Percentiles rank a stretch among this genome's conserved stretches.
Conservation (phyloP, 2,329 filamentous ascomycete genomes). For the Sporothrix brasiliensis region DNA sequence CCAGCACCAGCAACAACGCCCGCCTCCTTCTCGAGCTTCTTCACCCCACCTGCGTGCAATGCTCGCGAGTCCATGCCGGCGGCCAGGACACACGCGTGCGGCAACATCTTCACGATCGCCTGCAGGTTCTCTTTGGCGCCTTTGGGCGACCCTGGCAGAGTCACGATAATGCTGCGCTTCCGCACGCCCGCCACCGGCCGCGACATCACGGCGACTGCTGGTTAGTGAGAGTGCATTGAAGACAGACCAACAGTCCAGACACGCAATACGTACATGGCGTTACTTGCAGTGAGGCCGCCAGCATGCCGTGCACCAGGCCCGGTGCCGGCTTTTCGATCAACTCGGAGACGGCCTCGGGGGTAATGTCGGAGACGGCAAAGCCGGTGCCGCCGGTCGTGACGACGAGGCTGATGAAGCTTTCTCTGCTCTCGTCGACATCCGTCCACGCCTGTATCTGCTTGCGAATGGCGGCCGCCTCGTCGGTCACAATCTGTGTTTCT, state of each 20-base stretch:
- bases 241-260: too few relatives aligned
- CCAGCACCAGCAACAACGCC: conserved; percentile 54
- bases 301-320: conserved; percentile 93
- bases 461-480: conserved; percentile 76
- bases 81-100: conserved; percentile 91
- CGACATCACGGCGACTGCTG: conserved; percentile 89
- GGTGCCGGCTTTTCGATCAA: conserved; percentile 84
- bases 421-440: conserved; percentile 56
- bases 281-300: conserved; percentile 77
- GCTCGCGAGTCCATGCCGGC: conserved; percentile 78
- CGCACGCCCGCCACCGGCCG: conserved; percentile 87
- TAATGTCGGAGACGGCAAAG: conserved; percentile 81
- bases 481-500: conserved; percentile 75
- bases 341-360: conserved; percentile 84
- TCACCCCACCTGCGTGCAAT: conserved; percentile 78
- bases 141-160: conserved; percentile 91
- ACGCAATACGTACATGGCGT: conserved; percentile 74
- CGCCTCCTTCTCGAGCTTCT: conserved; percentile 82
- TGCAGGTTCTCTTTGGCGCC: conserved; percentile 92
- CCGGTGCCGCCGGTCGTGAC: conserved; percentile 92
- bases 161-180: conserved; percentile 79
- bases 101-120: conserved; percentile 83
- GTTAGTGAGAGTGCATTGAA: background rate
- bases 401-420: conserved; percentile 66
- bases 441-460: conserved; percentile 71